Evolutionary conservation across 345 rosid species (phyloP).

Genomic region (Trapa bicornis): DNA sequence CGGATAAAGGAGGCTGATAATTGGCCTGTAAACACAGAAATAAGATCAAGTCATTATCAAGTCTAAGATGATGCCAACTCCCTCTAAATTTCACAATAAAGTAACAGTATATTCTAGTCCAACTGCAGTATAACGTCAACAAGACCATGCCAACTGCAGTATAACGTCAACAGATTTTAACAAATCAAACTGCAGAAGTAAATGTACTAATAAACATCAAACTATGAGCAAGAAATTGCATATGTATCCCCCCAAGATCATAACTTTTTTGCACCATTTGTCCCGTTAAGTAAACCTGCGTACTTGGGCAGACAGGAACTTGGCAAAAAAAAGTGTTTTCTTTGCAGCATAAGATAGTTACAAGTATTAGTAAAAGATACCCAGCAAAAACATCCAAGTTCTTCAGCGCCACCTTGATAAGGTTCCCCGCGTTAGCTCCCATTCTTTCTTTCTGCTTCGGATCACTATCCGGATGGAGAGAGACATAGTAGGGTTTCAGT

Average conservation of each 20-base stretch:
- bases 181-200: background rate
- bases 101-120: background rate
- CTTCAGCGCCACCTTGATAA: conserved; percentile 52
- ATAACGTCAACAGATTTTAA: background rate
- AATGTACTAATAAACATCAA: background rate
- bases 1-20: conserved; percentile 83
- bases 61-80: background rate
- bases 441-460: conserved; percentile 16
- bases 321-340: background rate
- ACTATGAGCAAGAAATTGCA: background rate
- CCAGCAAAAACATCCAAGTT: conserved; percentile 94
- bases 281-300: background rate
- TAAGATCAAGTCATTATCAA: background rate
- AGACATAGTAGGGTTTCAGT: background rate
- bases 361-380: conserved; percentile 17
- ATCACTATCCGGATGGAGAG: background rate
- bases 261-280: background rate
- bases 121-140: too few relatives aligned
- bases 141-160: too few relatives aligned
- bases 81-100: background rate
- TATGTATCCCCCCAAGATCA: background rate
- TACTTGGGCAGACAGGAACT: background rate
- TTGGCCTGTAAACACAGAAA: conserved; percentile 52
- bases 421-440: conserved; percentile 68
- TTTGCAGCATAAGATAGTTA: background rate